Conservation (phyloP, 208 protist species). For the Naegleria gruberi region DNA sequence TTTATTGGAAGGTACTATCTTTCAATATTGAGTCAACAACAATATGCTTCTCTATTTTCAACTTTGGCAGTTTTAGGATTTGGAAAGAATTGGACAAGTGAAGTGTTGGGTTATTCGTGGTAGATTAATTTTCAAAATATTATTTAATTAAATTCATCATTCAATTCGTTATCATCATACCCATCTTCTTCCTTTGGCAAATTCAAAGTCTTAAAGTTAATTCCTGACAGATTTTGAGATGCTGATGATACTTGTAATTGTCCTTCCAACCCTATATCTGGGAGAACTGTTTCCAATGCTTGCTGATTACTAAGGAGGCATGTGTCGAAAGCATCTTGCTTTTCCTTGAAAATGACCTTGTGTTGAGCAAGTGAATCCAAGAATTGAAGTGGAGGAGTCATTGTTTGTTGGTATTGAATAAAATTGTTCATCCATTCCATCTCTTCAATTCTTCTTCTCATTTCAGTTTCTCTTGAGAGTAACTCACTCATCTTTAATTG, state of each 20-base stretch:
- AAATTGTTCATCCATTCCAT: conserved; percentile 14
- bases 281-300: not conserved
- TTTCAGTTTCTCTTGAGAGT: not conserved
- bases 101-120: too few species aligned
- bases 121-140: too few species aligned
- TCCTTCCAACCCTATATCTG: not conserved
- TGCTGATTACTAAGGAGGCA: not conserved
- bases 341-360: not conserved
- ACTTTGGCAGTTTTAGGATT: too few species aligned
- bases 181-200: too few species aligned
- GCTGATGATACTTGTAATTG: not conserved
- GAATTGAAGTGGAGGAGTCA: not conserved
- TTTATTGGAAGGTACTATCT: too few species aligned
- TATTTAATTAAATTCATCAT: too few species aligned
- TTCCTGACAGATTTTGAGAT: too few species aligned
- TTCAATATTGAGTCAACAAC: too few species aligned
- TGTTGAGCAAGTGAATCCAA: not conserved
- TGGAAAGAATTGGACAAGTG: too few species aligned
- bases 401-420: not conserved
- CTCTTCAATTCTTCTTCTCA: not conserved
- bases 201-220: too few species aligned
- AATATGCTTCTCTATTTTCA: too few species aligned
- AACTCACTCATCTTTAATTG: not conserved
- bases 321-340: not conserved
- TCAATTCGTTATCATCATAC: too few species aligned